Evolutionary conservation across 441 rosid genomes (phyloP), one percentile per base, ranked within the genome.

Genomic region (Corymbia citriodora): DNA sequence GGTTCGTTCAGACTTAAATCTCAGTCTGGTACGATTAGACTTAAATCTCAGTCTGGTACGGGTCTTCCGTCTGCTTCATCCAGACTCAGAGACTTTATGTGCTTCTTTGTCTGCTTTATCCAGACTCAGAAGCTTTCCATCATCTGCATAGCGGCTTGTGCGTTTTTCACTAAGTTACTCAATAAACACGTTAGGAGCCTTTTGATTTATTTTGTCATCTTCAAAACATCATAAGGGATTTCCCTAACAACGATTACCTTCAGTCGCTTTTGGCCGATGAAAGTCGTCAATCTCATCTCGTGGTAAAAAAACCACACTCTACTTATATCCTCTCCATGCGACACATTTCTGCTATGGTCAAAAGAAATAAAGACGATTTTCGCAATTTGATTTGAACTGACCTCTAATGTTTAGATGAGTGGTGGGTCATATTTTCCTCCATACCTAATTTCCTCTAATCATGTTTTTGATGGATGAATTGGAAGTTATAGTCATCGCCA

Each of bases 201-300:
- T 33, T 33, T 33, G 33, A 33, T 33, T 33, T 33, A 33, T 33
- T 33, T 33, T 33, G 33, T 33, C 33, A 33, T 33, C 33, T 33
- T 33, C 33, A 33, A 33, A 33, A 33, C 33, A 33, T 33, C 33
- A 33, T 33, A 33, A 33, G 33, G 33, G 33, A 33, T 33, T 33
- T 33, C 33, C 33, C 33, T 33, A 33, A 33, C 33, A 33, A 33
- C 90, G 72, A 90, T 55, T 89, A 90, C 45, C 23, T 94, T 25
- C 92, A 93, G 93, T 94, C 95, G 27, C 87, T 93, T 40, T 89
- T 50, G n/a, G 88, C 40, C 89, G 81, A 70, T 19, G 81, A 93
- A 45, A 87, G 36, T 33, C 10, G 10, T 65, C 74, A 65, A n/a
- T 65, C 74, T 65, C 19, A 19, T n/a, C 40, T 1, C 7, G 19